phyloP scores from a whole-genome alignment of 805 yeast species.

The Saturnispora zaruensis region DNA sequence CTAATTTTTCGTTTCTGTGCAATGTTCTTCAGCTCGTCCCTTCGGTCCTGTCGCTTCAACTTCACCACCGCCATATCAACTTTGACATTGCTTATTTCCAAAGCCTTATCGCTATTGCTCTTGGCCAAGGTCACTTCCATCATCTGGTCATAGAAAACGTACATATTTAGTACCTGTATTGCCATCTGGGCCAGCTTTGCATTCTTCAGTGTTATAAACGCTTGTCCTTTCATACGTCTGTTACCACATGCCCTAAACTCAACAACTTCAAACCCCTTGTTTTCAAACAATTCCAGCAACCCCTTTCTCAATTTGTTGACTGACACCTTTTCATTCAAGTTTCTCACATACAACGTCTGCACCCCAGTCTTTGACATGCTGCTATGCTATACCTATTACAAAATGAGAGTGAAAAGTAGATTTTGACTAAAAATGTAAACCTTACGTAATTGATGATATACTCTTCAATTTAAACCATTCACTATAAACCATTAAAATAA shows the following conservation, averaged over 20 bases:
- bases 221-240: slow-evolving; percentile 72
- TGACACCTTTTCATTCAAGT: slow-evolving; percentile 63
- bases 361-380: background rate
- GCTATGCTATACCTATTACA: background rate
- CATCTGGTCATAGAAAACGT: slow-evolving; percentile 38
- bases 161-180: slow-evolving; percentile 33
- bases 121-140: slow-evolving; percentile 39
- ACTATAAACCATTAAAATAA: slow-evolving; percentile 27
- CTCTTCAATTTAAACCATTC: background rate
- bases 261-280: slow-evolving; percentile 36
- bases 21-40: slow-evolving; percentile 10
- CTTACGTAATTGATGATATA: background rate
- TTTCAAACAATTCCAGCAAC: slow-evolving; percentile 37
- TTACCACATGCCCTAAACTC: slow-evolving; percentile 51
- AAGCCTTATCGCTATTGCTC: slow-evolving; percentile 35
- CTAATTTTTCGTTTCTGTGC: slow-evolving; percentile 14
- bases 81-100: slow-evolving; percentile 12
- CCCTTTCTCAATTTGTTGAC: slow-evolving; percentile 38
- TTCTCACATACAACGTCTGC: slow-evolving; percentile 44
- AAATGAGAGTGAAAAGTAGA: background rate
- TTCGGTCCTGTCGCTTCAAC: slow-evolving; percentile 17
- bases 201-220: slow-evolving; percentile 53
- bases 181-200: slow-evolving; percentile 39
- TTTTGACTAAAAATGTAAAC: background rate
- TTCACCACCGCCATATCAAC: slow-evolving; percentile 19